Conservation (phyloP, 2,329 filamentous ascomycete species). For the Calycina herbarum region DNA sequence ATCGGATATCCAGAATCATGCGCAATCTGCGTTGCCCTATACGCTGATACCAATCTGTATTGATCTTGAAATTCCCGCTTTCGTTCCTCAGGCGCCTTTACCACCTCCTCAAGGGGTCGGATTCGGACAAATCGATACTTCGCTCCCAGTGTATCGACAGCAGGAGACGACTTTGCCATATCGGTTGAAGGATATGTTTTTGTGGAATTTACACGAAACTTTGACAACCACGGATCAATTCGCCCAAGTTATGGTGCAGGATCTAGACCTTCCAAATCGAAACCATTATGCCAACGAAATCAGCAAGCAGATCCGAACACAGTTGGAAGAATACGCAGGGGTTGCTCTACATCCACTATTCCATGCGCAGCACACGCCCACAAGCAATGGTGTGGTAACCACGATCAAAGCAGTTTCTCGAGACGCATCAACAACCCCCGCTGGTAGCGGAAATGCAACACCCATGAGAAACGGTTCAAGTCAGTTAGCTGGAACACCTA, state of each 20-base stretch:
- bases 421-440: conserved; percentile 46
- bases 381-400: conserved; percentile 38
- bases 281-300: conserved; percentile 73
- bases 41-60: conserved; percentile 95
- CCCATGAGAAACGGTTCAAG: conserved; percentile 52
- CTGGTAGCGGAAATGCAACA: conserved; percentile 55
- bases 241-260: conserved; percentile 84
- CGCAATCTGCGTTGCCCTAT: conserved; percentile 75
- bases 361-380: conserved; percentile 53
- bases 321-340: conserved; percentile 93
- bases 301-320: conserved; percentile 89
- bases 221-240: conserved; percentile 95
- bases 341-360: conserved; percentile 93
- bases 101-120: conserved; percentile 60
- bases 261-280: conserved; percentile 84
- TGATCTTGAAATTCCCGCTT: conserved; percentile 86
- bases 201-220: conserved; percentile 97
- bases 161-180: conserved; percentile 82
- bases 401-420: conserved; percentile 34
- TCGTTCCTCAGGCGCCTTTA: conserved; percentile 64
- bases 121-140: conserved; percentile 64
- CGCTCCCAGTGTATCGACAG: conserved; percentile 73
- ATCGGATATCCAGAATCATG: conserved; percentile 60
- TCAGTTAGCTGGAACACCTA: conserved; percentile 45
- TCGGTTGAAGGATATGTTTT: conserved; percentile 88